Percentiles rank a stretch among this genome's conserved stretches.
Conservation (phyloP, 305 asterid genomes). For the Fraxinus dipetala region DNA sequence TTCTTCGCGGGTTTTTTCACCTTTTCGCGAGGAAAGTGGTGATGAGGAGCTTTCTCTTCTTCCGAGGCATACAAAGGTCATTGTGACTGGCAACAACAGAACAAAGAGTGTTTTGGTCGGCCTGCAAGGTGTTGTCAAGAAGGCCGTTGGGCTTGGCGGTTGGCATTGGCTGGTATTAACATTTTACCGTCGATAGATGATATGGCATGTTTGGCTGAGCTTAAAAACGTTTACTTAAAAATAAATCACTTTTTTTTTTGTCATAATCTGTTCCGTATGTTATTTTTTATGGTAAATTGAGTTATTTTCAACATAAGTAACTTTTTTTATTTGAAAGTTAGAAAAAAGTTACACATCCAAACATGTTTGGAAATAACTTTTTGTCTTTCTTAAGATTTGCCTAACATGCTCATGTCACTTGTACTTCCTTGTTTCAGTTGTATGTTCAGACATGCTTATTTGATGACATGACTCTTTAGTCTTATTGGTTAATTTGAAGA, state of each 20-base stretch:
- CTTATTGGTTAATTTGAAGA: not conserved
- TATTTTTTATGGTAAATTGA: not conserved
- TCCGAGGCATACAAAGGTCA: slow-evolving; percentile 90
- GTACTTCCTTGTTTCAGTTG: not conserved
- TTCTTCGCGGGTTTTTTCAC: slow-evolving; percentile 64
- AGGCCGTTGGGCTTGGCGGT: slow-evolving; percentile 99
- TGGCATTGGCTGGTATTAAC: slow-evolving; percentile 96
- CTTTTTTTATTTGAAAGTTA: not conserved
- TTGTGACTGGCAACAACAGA: slow-evolving; percentile 93
- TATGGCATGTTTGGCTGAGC: not conserved
- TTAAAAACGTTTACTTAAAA: not conserved
- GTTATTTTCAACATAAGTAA: not conserved
- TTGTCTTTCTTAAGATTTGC: not conserved
- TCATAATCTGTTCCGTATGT: not conserved
- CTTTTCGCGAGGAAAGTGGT: slow-evolving; percentile 75
- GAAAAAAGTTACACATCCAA: not conserved
- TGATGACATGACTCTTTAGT: not conserved
- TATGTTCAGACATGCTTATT: not conserved
- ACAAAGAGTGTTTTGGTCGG: slow-evolving; percentile 92
- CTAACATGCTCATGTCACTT: not conserved
- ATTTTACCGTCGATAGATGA: slow-evolving; percentile 1
- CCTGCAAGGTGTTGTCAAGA: slow-evolving; percentile 96
- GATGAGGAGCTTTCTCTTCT: slow-evolving; percentile 88
- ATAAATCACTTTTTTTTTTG: not conserved
- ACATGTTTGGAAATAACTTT: not conserved